Base-by-base conservation (phyloP, 495 filamentous ascomycete species). In the Penicillium antarcticum region DNA sequence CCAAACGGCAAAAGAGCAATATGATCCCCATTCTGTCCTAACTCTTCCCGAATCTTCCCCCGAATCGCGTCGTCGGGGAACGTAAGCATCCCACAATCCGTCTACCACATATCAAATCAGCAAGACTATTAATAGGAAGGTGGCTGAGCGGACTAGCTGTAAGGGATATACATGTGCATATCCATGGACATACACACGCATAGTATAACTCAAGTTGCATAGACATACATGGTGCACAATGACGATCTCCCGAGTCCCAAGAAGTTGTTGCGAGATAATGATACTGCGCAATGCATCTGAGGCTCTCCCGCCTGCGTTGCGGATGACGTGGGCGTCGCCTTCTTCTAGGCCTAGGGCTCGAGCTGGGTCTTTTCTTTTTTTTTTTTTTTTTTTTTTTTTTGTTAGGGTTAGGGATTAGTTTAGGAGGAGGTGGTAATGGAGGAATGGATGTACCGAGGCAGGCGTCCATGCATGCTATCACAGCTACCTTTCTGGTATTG, bases 381-480 rank as follows among this genome's bases (percentile, higher is more conserved):
- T n/a, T 5, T 24, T 32, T 33, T 34, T 29, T 37, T 24, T n/a
- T n/a, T n/a, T n/a, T n/a, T n/a, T 5, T 24, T 32, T 33, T 34
- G 36, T 37, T 24, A 23, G 21, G 21, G 35, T 45, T 14, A 42
- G 23, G 21, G 21, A 2, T 3, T 14, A 33, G 36, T 24, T 6
- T 16, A 19, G 23, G 6, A 13, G 5, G 18, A 33, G 17, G n/a
- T 2, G 33, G 17, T 29, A 38, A 32, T n/a, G 21, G 21, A 23
- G 21, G 21, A 5, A 23, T n/a, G 18, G 31, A 13, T 13, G 18
- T 62, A 71, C 70, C 70, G 53, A 95, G 83, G 10, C 90, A 82
- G 1, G 89, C 87, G 60, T 95, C 89, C 88, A 92, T 94, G 70
- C 90, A 95, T 3, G 88, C 89, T 33, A 88, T 77, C 74, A 66